A percentile compares a stretch with the other conserved stretches of the same genome.
Evolutionary conservation across 2,329 filamentous ascomycete species (phyloP).

Genomic region (Aspergillus aculeatus): DNA sequence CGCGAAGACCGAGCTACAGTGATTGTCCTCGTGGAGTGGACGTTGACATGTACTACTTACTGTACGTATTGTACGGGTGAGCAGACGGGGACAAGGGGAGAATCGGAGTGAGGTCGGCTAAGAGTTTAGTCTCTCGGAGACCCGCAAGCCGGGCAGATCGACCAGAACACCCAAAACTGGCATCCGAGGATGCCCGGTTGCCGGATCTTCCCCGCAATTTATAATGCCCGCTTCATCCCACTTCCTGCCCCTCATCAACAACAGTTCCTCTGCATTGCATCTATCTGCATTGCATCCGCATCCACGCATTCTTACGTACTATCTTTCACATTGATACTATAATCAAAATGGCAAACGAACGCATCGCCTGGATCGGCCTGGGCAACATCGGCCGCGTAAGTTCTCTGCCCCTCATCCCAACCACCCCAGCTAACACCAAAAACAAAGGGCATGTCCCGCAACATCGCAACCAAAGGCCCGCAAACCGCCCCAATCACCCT

Average conservation of each 20-base stretch:
- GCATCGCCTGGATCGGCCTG: constrained; percentile 69
- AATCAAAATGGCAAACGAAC: constrained; percentile 18
- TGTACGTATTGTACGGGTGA: too few relatives aligned
- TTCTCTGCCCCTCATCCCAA: constrained; percentile 6
- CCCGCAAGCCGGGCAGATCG: too few relatives aligned
- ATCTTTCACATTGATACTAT: too few relatives aligned
- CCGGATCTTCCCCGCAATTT: background rate
- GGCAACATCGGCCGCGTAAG: constrained; percentile 83
- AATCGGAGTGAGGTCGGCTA: too few relatives aligned
- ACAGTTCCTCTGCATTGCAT: background rate
- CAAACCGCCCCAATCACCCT: constrained; percentile 71
- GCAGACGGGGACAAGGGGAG: too few relatives aligned
- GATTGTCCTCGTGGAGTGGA: too few relatives aligned
- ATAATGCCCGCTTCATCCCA: background rate
- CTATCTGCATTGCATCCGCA: background rate
- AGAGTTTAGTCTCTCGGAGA: background rate
- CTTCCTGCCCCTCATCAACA: background rate
- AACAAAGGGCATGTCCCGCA: constrained; percentile 74
- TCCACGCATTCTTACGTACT: too few relatives aligned
- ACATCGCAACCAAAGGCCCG: constrained; percentile 72
- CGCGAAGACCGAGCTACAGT: too few relatives aligned
- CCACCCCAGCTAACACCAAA: background rate
- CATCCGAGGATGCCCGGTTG: background rate
- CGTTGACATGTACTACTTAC: too few relatives aligned
- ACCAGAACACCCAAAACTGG: background rate